Conservation (phyloP, 208 protist genomes). For the Trichomonas gallinae region DNA sequence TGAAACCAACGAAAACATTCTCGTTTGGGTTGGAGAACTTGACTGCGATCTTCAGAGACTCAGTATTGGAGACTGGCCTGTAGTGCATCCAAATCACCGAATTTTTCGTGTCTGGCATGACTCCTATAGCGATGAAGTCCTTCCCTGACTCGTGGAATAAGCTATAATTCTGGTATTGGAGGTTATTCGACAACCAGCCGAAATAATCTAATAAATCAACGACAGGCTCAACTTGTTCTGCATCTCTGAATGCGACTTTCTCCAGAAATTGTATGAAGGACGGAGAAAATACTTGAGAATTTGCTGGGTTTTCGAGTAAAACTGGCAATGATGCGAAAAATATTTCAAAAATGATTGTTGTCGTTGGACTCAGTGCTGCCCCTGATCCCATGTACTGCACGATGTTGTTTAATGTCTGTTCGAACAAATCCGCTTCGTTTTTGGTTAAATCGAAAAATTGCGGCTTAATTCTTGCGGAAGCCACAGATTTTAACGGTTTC, state of each 20-base stretch:
- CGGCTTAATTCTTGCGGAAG: not conserved
- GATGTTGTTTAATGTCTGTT: not conserved
- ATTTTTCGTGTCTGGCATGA: not conserved
- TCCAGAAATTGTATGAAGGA: not conserved
- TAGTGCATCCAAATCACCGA: not conserved
- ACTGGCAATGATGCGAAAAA: not conserved
- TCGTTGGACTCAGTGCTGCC: not conserved
- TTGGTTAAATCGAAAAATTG: not conserved
- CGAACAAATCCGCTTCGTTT: not conserved
- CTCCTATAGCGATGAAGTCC: not conserved
- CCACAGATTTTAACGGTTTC: not conserved
- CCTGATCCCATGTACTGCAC: not conserved
- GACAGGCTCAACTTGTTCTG: not conserved
- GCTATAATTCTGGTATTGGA: not conserved
- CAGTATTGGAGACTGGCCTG: not conserved
- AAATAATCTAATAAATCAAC: not conserved
- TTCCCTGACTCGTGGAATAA: not conserved
- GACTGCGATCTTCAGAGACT: not conserved
- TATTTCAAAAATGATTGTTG: not conserved
- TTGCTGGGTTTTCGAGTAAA: not conserved
- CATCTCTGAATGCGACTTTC: not conserved
- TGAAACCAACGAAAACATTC: not conserved
- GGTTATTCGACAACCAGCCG: not conserved
- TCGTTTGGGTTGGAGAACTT: not conserved
- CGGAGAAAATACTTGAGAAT: not conserved